Base-by-base conservation (phyloP, 2,329 filamentous ascomycete genomes). In the Paracorniculantispora psalliotae region DNA sequence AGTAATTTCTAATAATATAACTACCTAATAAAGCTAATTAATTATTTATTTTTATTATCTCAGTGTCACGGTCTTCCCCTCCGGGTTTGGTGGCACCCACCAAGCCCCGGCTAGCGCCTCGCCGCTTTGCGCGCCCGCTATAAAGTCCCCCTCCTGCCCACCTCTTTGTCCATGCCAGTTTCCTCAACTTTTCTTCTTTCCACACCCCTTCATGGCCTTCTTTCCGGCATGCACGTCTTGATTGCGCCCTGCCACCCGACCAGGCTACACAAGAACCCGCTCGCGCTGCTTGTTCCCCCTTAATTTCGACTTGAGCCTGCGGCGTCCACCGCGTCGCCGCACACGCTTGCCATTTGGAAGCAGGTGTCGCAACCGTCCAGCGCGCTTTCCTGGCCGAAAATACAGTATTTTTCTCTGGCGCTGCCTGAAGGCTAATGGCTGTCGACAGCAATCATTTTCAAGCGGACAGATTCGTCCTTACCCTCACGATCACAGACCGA, bases 71-170 rank as follows among this genome's bases (percentile, higher is more conserved):
- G 54, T 35, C 55, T 58, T 51, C 55, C 55, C 55, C 55, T 19
- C 55, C 47, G 46, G 55, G 54, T 57, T 57, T 57, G 44, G 54
- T 46, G 55, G 55, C 47, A 58, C 25, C 55, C 33, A 19, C 55
- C 37, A 1, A 10, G 44, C 55, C 55, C 55, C 53, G 35, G 28
- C 41, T 48, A 56, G 53, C 28, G 53, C 33, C n/a, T 47, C 53
- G 53, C 53, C 43, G 53, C 53, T 58, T 58, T 58, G 47, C 23
- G 54, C 54, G 26, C 15, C 15, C 54, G 17, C 26, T 57, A 57
- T 44, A 49, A 48, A 46, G 46, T 23, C n/a, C n/a, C n/a, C 43
- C 30, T 41, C 37, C 54, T 39, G 17, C 53, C 54, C 30, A 53
- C 30, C 47, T n/a, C n/a, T n/a, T n/a, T n/a, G n/a, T n/a, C n/a